A percentile compares a stretch with the other conserved stretches of the same genome.
These are phyloP conservation scores for Nothophoma quercina DNA, from an alignment of 2,329 filamentous ascomycete species.

Conservation along the genomic window DNA sequence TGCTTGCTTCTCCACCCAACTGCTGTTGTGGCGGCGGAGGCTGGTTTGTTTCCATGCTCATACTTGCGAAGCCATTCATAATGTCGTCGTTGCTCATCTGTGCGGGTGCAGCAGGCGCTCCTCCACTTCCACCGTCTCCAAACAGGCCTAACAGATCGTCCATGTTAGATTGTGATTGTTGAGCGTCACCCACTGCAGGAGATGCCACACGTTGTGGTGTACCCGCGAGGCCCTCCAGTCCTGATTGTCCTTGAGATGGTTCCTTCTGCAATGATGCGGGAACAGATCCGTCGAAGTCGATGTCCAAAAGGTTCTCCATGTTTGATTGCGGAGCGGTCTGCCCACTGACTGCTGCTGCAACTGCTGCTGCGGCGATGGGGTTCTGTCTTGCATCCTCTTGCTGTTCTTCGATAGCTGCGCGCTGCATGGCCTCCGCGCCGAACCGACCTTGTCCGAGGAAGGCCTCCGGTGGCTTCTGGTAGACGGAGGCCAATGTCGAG, in stretches of 20 bases:
- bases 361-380: slow-evolving; percentile 86
- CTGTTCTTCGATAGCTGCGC: slow-evolving; percentile 95
- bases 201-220: slow-evolving; percentile 75
- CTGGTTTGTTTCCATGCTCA: slow-evolving; percentile 74
- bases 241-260: slow-evolving; percentile 58
- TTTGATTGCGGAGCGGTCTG: slow-evolving; percentile 72
- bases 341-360: slow-evolving; percentile 66
- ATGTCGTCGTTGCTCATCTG: slow-evolving; percentile 61
- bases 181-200: slow-evolving; percentile 59
- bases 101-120: slow-evolving; percentile 40
- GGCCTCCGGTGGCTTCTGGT: slow-evolving; percentile 98
- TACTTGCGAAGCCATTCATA: slow-evolving; percentile 81
- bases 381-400: slow-evolving; percentile 91
- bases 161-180: slow-evolving; percentile 65
- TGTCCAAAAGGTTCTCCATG: slow-evolving; percentile 92
- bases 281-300: slow-evolving; percentile 92
- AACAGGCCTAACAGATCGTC: slow-evolving; percentile 82
- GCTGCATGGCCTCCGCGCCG: slow-evolving; percentile 92
- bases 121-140: slow-evolving; percentile 49
- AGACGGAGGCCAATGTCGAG: slow-evolving; percentile 94
- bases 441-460: slow-evolving; percentile 96
- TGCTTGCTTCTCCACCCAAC: slow-evolving; percentile 60
- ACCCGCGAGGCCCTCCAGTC: slow-evolving; percentile 63
- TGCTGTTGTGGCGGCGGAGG: slow-evolving; percentile 71
- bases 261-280: slow-evolving; percentile 83